A percentile compares a stretch with the other conserved stretches of the same genome.
Evolutionary conservation across 345 rosid species (phyloP).

Genomic region (Moricandia arvensis): DNA sequence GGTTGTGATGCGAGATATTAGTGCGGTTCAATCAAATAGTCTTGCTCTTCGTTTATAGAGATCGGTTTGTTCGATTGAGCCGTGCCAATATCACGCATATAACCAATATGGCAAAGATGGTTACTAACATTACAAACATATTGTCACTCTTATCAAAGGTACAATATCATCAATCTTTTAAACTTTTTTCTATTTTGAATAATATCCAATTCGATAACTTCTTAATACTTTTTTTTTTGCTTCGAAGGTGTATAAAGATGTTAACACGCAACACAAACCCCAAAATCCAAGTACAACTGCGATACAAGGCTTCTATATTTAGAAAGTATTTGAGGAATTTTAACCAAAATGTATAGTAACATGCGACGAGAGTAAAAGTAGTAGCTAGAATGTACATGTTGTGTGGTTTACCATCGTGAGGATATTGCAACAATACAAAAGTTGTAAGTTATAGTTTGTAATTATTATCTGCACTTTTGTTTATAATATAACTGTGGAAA

Average conservation of each 20-base stretch:
- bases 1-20: conserved; percentile 61
- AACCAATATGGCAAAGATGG: background rate
- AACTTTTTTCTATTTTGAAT: background rate
- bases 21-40: conserved; percentile 82
- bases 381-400: background rate
- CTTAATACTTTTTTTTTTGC: background rate
- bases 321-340: conserved; percentile 7
- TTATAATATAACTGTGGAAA: background rate
- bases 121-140: background rate
- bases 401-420: background rate
- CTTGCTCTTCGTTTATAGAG: conserved; percentile 39
- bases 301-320: conserved; percentile 1
- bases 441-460: background rate
- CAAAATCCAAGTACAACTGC: conserved; percentile 26
- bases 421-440: background rate
- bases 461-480: background rate
- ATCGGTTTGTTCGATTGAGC: conserved; percentile 78
- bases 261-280: background rate
- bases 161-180: background rate
- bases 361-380: background rate
- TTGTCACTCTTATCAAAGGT: no score
- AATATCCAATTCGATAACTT: no score
- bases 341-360: background rate
- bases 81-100: conserved; percentile 91
- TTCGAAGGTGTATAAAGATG: background rate